Conservation (phyloP, 1,139 yeast genomes). For the Pichia sp. region DNA sequence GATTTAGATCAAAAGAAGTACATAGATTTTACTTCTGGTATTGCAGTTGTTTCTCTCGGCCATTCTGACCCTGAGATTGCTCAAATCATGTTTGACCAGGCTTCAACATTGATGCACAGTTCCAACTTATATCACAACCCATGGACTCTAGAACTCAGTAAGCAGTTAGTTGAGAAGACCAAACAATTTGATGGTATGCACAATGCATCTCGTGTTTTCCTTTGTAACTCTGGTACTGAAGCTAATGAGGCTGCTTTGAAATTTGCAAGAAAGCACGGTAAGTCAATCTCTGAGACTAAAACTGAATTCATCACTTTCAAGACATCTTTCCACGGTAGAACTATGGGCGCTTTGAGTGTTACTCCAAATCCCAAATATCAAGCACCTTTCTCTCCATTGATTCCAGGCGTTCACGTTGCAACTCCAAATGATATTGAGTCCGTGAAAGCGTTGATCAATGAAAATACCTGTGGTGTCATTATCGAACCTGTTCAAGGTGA, state of each 20-base stretch:
- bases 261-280: slow-evolving; percentile 86
- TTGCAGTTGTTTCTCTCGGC: slow-evolving; percentile 94
- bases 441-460: slow-evolving; percentile 52
- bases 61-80: slow-evolving; percentile 74
- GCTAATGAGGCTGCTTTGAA: slow-evolving; percentile 97
- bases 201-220: slow-evolving; percentile 74
- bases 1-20: slow-evolving; percentile 74
- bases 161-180: slow-evolving; percentile 64
- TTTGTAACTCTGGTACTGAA: slow-evolving; percentile 92
- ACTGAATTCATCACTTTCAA: slow-evolving; percentile 77
- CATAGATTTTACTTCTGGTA: slow-evolving; percentile 90
- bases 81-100: slow-evolving; percentile 63
- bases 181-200: slow-evolving; percentile 67
- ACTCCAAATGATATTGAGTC: slow-evolving; percentile 51
- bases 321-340: slow-evolving; percentile 90
- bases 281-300: slow-evolving; percentile 44
- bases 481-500: slow-evolving; percentile 98
- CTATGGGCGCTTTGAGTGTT: slow-evolving; percentile 87
- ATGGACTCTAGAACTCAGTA: slow-evolving; percentile 76
- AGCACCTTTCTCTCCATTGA: slow-evolving; percentile 79
- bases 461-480: slow-evolving; percentile 84
- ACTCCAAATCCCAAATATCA: slow-evolving; percentile 93
- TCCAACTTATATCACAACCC: slow-evolving; percentile 81
- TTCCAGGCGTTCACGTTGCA: slow-evolving; percentile 76
- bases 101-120: slow-evolving; percentile 67